These are phyloP conservation scores for Zanthoxylum bungeanum DNA, from an alignment of 345 rosid genomes.

Conservation along the genomic window DNA sequence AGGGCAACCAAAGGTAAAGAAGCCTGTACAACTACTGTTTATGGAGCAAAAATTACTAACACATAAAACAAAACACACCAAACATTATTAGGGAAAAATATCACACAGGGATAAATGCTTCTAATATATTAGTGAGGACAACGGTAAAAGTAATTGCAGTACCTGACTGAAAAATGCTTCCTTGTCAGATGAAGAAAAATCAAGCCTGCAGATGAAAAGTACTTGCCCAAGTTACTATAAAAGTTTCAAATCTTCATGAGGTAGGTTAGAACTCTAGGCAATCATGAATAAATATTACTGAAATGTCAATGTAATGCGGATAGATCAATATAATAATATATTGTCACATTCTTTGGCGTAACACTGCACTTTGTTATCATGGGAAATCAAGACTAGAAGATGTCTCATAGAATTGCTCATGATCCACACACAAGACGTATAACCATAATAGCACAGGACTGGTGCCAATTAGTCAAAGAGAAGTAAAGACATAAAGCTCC, in stretches of 20 bases:
- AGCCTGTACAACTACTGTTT: background rate
- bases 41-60: constrained; percentile 4
- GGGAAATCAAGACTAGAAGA: background rate
- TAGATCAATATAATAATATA: background rate
- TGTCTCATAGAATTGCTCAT: background rate
- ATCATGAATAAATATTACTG: background rate
- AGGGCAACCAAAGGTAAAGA: background rate
- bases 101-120: background rate
- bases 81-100: constrained; percentile 1
- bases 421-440: background rate
- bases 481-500: background rate
- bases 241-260: background rate
- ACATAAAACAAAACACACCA: constrained; percentile 4
- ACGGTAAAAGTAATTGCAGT: constrained; percentile 1
- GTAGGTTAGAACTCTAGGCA: constrained; percentile 2
- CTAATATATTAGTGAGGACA: background rate
- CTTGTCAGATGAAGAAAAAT: constrained; percentile 75
- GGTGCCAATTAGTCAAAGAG: background rate
- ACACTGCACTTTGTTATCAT: background rate
- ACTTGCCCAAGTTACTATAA: constrained; percentile 4
- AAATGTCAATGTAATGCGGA: background rate
- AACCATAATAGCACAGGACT: background rate
- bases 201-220: constrained; percentile 60
- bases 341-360: background rate
- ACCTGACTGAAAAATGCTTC: constrained; percentile 86